A percentile compares a stretch with the other conserved stretches of the same genome.
Evolutionary conservation across 306 rosid genomes (phyloP).

Genomic region (Lagenaria siceraria): DNA sequence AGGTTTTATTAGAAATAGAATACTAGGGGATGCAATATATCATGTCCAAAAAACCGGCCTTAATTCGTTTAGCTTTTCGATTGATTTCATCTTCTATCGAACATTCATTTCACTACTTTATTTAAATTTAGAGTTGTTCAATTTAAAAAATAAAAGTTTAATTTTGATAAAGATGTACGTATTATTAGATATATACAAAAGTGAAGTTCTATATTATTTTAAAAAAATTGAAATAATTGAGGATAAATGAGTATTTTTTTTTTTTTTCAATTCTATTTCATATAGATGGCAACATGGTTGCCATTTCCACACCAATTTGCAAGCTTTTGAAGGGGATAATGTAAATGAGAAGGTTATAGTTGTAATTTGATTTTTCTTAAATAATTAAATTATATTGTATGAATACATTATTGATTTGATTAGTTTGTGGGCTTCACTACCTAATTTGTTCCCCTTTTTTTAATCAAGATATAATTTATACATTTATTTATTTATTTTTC

Average conservation of each 20-base stretch:
- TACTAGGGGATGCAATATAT: background rate
- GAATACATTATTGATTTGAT: background rate
- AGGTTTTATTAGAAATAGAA: background rate
- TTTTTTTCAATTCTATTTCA: no score
- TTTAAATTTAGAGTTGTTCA: no score
- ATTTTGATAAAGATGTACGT: background rate
- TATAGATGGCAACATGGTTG: background rate
- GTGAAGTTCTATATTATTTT: no score
- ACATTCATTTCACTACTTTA: no score
- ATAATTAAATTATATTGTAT: background rate
- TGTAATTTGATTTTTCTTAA: background rate
- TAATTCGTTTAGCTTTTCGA: background rate
- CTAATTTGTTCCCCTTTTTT: background rate
- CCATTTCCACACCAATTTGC: background rate
- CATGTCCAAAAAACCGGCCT: background rate
- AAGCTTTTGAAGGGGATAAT: background rate
- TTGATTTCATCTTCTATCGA: background rate
- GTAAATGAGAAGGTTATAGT: background rate
- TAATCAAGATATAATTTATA: background rate
- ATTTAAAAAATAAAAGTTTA: no score
- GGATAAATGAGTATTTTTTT: no score
- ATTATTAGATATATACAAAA: no score
- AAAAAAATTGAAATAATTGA: no score
- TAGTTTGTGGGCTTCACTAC: background rate
- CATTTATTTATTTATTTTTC: background rate